These are phyloP conservation scores for Sistotremastrum niveocremeum DNA, from an alignment of 768 basidiomycete genomes.

Conservation along the genomic window DNA sequence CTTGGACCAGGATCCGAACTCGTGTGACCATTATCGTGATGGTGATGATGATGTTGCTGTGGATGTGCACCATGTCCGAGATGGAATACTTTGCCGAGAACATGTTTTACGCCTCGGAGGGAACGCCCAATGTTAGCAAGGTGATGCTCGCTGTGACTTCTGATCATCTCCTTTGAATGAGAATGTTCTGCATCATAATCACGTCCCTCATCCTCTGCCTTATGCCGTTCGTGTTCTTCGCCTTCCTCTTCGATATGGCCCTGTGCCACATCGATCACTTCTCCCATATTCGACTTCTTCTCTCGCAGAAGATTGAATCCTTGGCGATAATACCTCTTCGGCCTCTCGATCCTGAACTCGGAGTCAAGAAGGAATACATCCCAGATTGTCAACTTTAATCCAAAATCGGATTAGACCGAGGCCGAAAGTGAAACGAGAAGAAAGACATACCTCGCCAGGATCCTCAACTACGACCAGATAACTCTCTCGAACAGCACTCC, in stretches of 20 bases:
- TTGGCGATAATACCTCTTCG: constrained; percentile 77
- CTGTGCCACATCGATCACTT: constrained; percentile 12
- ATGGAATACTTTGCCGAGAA: no score
- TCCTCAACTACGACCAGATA: constrained; percentile 82
- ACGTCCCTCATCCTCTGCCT: no score
- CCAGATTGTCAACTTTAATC: constrained; percentile 57
- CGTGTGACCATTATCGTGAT: not conserved
- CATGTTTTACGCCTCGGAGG: no score
- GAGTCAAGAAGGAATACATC: constrained; percentile 89
- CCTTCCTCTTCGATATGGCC: not conserved
- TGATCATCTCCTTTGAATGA: no score
- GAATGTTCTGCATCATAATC: no score
- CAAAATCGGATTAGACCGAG: not conserved
- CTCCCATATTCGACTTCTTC: constrained; percentile 16
- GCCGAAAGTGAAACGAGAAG: not conserved
- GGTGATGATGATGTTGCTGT: no score
- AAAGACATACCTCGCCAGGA: constrained; percentile 56
- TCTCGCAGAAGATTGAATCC: constrained; percentile 51
- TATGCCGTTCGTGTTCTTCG: not conserved
- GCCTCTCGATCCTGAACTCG: constrained; percentile 84
- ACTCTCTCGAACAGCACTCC: constrained; percentile 89
- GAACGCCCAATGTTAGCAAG: no score
- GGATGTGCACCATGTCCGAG: no score
- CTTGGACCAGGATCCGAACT: not conserved
- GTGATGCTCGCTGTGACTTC: no score